Evolutionary conservation across 495 filamentous ascomycete genomes (phyloP), one percentile per base, ranked within the genome.

Genomic region (Podospora pseudopauciseta): DNA sequence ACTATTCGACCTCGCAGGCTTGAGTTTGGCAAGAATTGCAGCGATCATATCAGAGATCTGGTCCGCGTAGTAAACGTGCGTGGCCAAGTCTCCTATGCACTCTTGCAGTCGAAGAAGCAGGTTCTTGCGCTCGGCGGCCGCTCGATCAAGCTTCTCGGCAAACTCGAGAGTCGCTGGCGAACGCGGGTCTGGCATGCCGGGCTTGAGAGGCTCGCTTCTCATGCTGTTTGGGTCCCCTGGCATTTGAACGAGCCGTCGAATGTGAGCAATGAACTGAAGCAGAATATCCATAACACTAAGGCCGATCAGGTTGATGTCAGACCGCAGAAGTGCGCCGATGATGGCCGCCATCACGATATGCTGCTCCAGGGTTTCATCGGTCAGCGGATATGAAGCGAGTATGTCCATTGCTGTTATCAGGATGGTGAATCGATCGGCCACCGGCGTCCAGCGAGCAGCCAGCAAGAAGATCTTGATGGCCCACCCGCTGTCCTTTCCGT

Each of bases 281-380:
- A 97, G 81, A 6, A 97, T 87, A 75, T 97, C 94, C 85, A 97
- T 97, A 26, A 97, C 90, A 72, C 92, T 96, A 55, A 97, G 82
- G 1, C 94, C 94, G 67, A 97, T 96, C 77, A 97, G 86, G 76
- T 96, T 97, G 72, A 96, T 88, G 32, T 92, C 87, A 0, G 93
- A 97, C 66, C 89, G 88, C 55, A 97, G 79, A n/a, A 97, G 82
- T 65, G 90, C 91, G 66, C 88, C 88, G 57, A 96, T 85, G 72
- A 96, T 86, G 61, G 86, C 89, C 0, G 89, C 85, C 57, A 96
- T 78, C 18, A 92, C 87, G 30, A 90, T 84, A 75, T 94, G 88
- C 54, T 89, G 86, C 19, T 85, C 83, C 62, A 96, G 69, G 20
- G 87, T 86, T 11, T 89, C 84, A 73, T 92, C 89, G 16, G 80